Evolutionary conservation across 129 eudicot genomes (phyloP).

Genomic region (Lonicera japonica): DNA sequence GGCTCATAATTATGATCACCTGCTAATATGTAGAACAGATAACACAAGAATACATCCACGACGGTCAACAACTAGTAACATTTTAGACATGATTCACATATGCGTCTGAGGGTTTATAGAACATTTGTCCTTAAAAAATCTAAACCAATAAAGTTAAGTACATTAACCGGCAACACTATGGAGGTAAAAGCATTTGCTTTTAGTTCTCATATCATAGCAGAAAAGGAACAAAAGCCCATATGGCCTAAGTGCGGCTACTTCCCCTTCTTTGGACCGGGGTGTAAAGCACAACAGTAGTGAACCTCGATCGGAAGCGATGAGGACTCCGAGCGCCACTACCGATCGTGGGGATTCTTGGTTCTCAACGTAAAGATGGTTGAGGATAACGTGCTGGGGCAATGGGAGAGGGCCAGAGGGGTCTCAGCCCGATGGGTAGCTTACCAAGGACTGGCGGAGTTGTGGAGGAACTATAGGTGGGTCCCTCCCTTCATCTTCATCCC

Average conservation of each 20-base stretch:
- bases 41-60: too few relatives aligned
- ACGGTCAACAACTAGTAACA: too few relatives aligned
- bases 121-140: background rate
- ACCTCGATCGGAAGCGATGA: constrained; percentile 87
- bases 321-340: constrained; percentile 86
- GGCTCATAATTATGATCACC: too few relatives aligned
- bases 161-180: background rate
- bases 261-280: constrained; percentile 89
- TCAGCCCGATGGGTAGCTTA: constrained; percentile 38
- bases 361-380: constrained; percentile 91
- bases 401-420: constrained; percentile 45
- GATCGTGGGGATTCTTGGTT: constrained; percentile 70
- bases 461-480: constrained; percentile 84
- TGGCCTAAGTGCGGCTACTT: constrained; percentile 17
- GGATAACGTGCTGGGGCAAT: constrained; percentile 65
- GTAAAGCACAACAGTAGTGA: constrained; percentile 81
- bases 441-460: constrained; percentile 66
- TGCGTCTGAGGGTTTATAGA: constrained; percentile 1
- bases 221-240: constrained; percentile 5
- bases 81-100: background rate
- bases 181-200: background rate
- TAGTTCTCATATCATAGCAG: constrained; percentile 6
- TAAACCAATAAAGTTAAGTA: background rate
- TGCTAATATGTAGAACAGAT: too few relatives aligned
- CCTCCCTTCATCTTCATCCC: constrained; percentile 67